Base-by-base conservation (phyloP, 495 filamentous ascomycete genomes). In the Talaromyces wortmannii region DNA sequence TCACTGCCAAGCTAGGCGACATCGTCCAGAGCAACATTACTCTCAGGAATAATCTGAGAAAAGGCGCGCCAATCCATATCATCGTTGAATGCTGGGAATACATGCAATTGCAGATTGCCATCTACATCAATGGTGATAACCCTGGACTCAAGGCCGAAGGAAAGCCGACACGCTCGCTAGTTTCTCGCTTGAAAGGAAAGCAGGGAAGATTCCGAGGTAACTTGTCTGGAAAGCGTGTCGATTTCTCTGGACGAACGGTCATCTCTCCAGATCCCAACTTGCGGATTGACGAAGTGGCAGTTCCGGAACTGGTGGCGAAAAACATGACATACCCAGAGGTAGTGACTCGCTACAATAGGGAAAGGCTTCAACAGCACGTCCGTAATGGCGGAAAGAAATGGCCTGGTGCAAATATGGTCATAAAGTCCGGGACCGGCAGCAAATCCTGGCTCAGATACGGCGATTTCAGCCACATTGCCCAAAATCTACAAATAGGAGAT, bases 51-150 rank as follows among this genome's bases (percentile, higher is more conserved):
- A 88, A 89, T 1, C 65, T 98, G 30, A 72, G 85, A 40, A 88
- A 88, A 59, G 95, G 94, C 42, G 85, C 89, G 7, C 83, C 89
- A 6, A 80, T 98, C 3, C 81, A 87, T 59, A 91, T 85, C 2
- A 89, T 97, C 51, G 96, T 97, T 89, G 94, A 97, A 70, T 91
- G 94, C 57, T 98, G 95, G 95, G 94, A 97, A 63, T 97, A 91
- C 63, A 75, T 98, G 61, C 91, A 96, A 63, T 73, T 95, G 7
- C 91, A 96, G 59, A 87, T 97, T 52, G 94, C 92, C 30, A 90
- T 97, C 77, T 97, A 97, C 64, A 92, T 98, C 60, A 96, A 98
- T 76, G 95, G 91, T 51, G 91, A 95, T 62, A 86, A 92, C n/a
- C 94, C 94, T 11, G 91, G 91, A 7, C 78, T 97, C 13, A 79